Percentiles rank a stretch among this genome's conserved stretches.
Conservation (phyloP, 176 grass and related monocot species). For the Zoysia japonica region DNA sequence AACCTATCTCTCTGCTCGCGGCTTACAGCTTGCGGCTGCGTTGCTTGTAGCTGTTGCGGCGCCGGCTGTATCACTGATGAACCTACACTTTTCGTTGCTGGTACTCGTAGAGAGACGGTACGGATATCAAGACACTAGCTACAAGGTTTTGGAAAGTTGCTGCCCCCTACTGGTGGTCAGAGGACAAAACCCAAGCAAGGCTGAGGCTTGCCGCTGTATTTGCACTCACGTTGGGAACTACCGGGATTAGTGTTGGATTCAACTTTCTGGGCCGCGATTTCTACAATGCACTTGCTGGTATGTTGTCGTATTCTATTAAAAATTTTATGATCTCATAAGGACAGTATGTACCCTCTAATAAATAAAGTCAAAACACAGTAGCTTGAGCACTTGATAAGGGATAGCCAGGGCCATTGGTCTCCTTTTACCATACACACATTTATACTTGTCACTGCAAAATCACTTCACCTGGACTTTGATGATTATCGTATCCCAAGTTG, state of each 20-base stretch:
- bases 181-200: constrained; percentile 90
- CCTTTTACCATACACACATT: background rate
- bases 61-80: constrained; percentile 17
- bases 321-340: background rate
- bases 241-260: constrained; percentile 94
- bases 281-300: constrained; percentile 94
- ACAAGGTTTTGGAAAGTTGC: constrained; percentile 96
- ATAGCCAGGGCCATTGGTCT: background rate
- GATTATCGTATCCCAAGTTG: constrained; percentile 1
- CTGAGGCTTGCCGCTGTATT: constrained; percentile 82
- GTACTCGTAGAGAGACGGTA: constrained; percentile 48
- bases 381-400: background rate
- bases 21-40: background rate
- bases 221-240: constrained; percentile 77
- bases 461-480: background rate
- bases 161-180: constrained; percentile 89
- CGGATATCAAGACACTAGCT: constrained; percentile 66
- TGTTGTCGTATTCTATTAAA: constrained; percentile 28
- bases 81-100: constrained; percentile 12
- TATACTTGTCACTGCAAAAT: background rate
- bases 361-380: constrained; percentile 3
- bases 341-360: background rate
- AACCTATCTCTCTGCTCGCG: background rate
- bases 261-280: constrained; percentile 94
- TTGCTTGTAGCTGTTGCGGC: background rate